Evolutionary conservation across 2,329 filamentous ascomycete species (phyloP).

Genomic region (Zarea fungicola): DNA sequence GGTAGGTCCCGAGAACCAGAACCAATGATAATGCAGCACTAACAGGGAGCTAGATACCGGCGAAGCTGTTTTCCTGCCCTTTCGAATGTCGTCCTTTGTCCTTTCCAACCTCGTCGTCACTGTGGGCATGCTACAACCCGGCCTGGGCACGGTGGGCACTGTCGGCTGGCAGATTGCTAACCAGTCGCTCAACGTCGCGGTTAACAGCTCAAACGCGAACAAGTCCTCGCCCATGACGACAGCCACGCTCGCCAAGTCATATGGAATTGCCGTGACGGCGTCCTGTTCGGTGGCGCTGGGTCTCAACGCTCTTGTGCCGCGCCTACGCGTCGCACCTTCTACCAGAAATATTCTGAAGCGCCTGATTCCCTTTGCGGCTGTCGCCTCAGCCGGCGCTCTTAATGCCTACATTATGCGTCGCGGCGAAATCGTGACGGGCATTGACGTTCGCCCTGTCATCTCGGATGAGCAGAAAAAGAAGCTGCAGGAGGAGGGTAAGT

Average conservation of each 20-base stretch:
- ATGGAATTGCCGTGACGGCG: conserved; percentile 84
- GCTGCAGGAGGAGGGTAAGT: conserved; percentile 51
- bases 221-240: conserved; percentile 87
- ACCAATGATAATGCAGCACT: not conserved
- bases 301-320: conserved; percentile 82
- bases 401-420: conserved; percentile 98
- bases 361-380: conserved; percentile 94
- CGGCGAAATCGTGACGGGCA: conserved; percentile 89
- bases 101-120: conserved; percentile 92
- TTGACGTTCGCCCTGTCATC: conserved; percentile 83
- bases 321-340: conserved; percentile 71
- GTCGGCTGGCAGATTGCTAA: conserved; percentile 94
- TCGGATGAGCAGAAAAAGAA: conserved; percentile 62
- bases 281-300: conserved; percentile 92
- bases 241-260: conserved; percentile 78
- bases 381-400: conserved; percentile 82
- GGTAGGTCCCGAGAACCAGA: conserved; percentile 49
- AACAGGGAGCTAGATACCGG: conserved; percentile 65
- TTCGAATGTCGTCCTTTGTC: conserved; percentile 96
- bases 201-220: conserved; percentile 97
- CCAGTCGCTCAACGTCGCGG: conserved; percentile 95
- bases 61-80: conserved; percentile 84
- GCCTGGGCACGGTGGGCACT: conserved; percentile 74
- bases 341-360: conserved; percentile 73
- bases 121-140: conserved; percentile 92